Evolutionary conservation across 176 grass and related monocot genomes (phyloP), one percentile per base, ranked within the genome.

Genomic region (Chrysopogon serrulatus): DNA sequence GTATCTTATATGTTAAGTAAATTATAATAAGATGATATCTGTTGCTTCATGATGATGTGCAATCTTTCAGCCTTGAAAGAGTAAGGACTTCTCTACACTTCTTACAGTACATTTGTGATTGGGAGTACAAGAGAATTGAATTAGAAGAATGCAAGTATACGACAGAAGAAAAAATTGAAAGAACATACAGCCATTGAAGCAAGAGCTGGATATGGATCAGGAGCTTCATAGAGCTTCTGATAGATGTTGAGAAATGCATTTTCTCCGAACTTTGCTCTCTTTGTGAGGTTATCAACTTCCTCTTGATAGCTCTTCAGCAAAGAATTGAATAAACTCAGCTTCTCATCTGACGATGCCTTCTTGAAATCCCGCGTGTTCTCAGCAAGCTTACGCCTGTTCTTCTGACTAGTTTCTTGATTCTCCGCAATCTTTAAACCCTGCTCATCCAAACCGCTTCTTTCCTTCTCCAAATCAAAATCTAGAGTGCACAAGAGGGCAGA

Each of bases 221-320:
- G 97, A 67, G 97, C 97, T 94, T 99, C 97, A 89, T 99, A 99
- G 39, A 99, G 88, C 78, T 99, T 99, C 91, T 99, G 93, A 61
- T 99, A 99, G 57, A 99, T 99, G 87, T 99, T 99, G 84, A 99
- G 97, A 92, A 99, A 99, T 34, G 97, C 79, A 94, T 99, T 99
- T 94, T 99, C 97, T 63, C 97, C 97, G 33, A 99, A 99, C 59
- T 99, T 99, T 57, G 97, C 97, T 90, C 97, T 96, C 88, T 99
- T 99, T 63, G 97, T 99, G 74, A 99, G 90, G 71, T 99, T 99
- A 79, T 99, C 97, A 68, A 99, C 97, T 87, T 96, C 97, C 76
- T 99, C 97, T 88, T 99, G 97, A 59, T 96, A 99, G 86, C 88
- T 94, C 82, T 79, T 99, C 68, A 99, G 97, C 83, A 99, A 91